Evolutionary conservation across 306 rosid species (phyloP), one percentile per base, ranked within the genome.

Genomic region (Dalbergia oliveri): DNA sequence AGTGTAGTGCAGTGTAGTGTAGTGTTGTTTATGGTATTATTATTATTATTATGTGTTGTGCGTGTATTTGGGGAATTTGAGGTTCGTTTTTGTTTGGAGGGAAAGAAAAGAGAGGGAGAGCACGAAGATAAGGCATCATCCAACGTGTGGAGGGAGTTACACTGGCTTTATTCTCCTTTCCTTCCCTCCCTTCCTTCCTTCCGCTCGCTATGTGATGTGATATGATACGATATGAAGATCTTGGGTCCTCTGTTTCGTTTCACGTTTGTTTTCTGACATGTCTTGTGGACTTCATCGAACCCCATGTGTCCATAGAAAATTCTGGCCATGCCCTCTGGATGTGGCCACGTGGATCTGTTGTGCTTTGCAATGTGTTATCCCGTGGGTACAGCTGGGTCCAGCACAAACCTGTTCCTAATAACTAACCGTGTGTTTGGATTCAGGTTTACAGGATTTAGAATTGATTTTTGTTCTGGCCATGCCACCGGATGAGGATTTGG

Each of bases 101-200:
- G 92, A 85, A 82, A 75, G 65, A 65, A 66, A 57, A 53, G 5
- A 23, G 59, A 33, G 58, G 11, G 72, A n/a, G n/a, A 50, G 50
- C 43, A 9, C 66, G 76, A 21, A 81, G 96, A 91, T 94, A 91
- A 94, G 98, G 91, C 79, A 64, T 16, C 5, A 9, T 26, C 19
- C 79, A 88, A 87, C 43, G 86, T 86, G 93, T 90, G 98, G 95
- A 85, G 90, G 87, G 87, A 84, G 86, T 60, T 69, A 86, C 58
- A 77, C 72, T 83, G 18, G 80, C 76, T 31, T 23, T 53, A 19
- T 79, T 60, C 68, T 80, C 78, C 54, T 6, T 41, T 26, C 14
- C 34, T 13, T 8, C 49, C 34, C 9, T 45, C 9, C n/a, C 34
- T 8, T 37, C 31, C 9, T 39, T 35, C 4, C 53, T 47, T 47